Base-by-base conservation (phyloP, 768 basidiomycete genomes). In the Leccinum fibrillosum region DNA sequence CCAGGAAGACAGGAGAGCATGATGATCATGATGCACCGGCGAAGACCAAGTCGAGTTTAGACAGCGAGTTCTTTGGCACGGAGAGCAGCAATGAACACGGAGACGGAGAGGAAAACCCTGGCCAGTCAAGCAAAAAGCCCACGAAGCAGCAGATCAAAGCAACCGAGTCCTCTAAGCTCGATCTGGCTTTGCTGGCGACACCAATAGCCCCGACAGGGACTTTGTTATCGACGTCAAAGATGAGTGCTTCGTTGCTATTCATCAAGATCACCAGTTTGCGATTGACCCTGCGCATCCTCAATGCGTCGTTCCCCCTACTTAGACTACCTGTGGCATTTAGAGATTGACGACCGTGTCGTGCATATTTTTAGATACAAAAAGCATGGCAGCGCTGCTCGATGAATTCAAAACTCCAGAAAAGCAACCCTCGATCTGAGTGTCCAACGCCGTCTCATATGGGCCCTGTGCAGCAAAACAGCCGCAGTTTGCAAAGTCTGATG, bases 241-340 rank as follows among this genome's bases (percentile, higher is more conserved):
- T 66, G 83, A 87, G 10, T 88, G 97, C 15, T 98, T 98, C 80
- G 84, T 84, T 68, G 87, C 82, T 23, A 68, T 98, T 49, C 90
- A 94, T 65, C 92, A 97, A 64, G 89, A 98, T 67, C 86, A 92
- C 65, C 83, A 87, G 32, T 98, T 92, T 63, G 95, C 96, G 0
- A 94, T 99, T 62, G 97, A 98, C 72, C 97, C 23, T 19, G 90
- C 85, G 54, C 91, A 97, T 75, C 94, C 96, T 70, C 91, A 87
- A 95, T 97, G 68, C 62, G 93, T 80, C 13, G 0, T 23, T 44
- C 23, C 56, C 44, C 32, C 30, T 49, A 21, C 28, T 4, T 28
- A 28, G 26, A 28, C 26, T 28, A 1, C 10, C 17, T 45, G 19
- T 13, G 9, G 9, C n/a, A 23, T 37, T 39, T 49, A 26, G 19